phyloP scores from a whole-genome alignment of 768 basidiomycete genomes.

The Suillus lakei region DNA sequence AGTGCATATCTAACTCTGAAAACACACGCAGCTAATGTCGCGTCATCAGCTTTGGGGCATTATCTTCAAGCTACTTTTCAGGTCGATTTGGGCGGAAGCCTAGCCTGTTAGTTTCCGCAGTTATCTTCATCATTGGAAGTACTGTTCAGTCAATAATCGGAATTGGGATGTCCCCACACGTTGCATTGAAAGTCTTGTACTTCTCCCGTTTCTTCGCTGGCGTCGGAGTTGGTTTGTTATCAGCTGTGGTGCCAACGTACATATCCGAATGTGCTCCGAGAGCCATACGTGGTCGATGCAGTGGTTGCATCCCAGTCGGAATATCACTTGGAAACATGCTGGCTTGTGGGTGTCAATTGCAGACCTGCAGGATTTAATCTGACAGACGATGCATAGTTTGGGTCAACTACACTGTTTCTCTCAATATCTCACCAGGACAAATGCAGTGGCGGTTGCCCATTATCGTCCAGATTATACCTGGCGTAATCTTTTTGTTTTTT shows the following conservation, averaged over 20 bases:
- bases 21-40: neutral
- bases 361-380: neutral
- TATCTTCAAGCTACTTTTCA: constrained; percentile 32
- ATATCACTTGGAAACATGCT: constrained; percentile 40
- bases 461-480: constrained; percentile 45
- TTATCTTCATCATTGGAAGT: constrained; percentile 39
- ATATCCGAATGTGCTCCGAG: constrained; percentile 43
- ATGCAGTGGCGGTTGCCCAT: constrained; percentile 44
- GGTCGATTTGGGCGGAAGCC: constrained; percentile 40
- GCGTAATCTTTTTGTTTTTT: constrained; percentile 38
- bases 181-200: constrained; percentile 34
- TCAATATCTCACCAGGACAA: constrained; percentile 29
- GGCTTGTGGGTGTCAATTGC: constrained; percentile 31
- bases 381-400: constrained; percentile 30
- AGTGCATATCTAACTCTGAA: constrained; percentile 8
- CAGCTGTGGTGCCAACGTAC: constrained; percentile 42
- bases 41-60: constrained; percentile 31
- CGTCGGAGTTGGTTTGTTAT: constrained; percentile 47
- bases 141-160: constrained; percentile 38
- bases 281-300: constrained; percentile 43
- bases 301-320: constrained; percentile 35
- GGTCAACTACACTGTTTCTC: constrained; percentile 38
- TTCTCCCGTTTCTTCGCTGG: constrained; percentile 51
- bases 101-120: constrained; percentile 32
- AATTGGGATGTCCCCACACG: constrained; percentile 29